phyloP scores from a whole-genome alignment of 1,284 basidiomycete genomes.

The Cryptococcus hybrid region DNA sequence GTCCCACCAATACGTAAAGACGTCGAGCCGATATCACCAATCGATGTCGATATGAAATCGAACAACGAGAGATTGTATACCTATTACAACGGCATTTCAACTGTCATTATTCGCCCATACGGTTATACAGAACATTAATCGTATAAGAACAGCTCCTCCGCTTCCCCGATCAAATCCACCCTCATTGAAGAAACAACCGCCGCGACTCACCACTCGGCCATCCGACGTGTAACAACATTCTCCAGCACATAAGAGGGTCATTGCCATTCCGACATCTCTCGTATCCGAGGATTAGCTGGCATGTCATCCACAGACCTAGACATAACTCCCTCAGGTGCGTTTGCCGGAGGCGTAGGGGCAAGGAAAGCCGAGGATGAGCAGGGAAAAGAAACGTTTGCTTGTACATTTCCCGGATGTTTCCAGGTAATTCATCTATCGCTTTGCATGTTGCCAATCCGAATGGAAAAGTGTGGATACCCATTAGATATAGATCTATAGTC shows the following conservation, averaged over 20 bases:
- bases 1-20: too few species aligned
- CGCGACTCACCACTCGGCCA: too few species aligned
- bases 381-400: constrained; percentile 46
- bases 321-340: too few species aligned
- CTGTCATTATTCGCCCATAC: too few species aligned
- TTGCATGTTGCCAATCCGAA: not conserved
- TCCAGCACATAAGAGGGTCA: constrained; percentile 9
- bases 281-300: not conserved
- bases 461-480: not conserved
- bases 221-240: too few species aligned
- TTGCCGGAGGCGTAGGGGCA: constrained; percentile 6
- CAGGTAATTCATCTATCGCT: constrained; percentile 25
- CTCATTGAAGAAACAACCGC: constrained; percentile 20
- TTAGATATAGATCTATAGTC: constrained; percentile 38
- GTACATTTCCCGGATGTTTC: constrained; percentile 43
- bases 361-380: constrained; percentile 28
- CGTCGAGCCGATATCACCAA: too few species aligned
- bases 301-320: not conserved
- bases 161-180: constrained; percentile 45
- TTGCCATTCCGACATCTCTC: constrained; percentile 1
- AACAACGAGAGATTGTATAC: too few species aligned
- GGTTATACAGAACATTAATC: too few species aligned
- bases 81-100: too few species aligned
- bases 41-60: too few species aligned
- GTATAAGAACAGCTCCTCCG: too few species aligned